Conservation (phyloP, 371 early-diverging fungal genomes). For the Sanchytrium tribonematis region DNA sequence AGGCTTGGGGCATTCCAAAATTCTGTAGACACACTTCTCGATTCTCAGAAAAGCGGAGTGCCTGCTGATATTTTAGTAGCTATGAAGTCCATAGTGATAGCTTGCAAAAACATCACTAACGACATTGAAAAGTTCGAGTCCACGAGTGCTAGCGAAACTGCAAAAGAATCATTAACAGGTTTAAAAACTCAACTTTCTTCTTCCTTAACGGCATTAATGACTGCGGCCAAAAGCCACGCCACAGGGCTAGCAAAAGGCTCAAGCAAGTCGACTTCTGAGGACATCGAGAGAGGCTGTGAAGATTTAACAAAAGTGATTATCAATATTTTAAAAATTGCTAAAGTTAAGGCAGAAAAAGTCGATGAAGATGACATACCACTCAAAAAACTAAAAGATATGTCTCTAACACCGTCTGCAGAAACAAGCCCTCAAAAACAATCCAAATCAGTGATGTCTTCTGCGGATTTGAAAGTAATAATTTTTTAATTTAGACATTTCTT, state of each 20-base stretch:
- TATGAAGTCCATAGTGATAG: constrained; percentile 48
- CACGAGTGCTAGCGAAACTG: background rate
- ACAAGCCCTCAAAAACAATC: constrained; percentile 1
- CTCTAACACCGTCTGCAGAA: background rate
- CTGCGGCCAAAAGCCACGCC: constrained; percentile 45
- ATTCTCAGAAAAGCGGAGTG: constrained; percentile 23
- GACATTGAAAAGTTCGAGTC: constrained; percentile 32
- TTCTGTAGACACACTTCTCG: constrained; percentile 47
- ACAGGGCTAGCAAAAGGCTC: constrained; percentile 36
- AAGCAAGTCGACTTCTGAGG: constrained; percentile 1
- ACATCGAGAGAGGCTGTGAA: background rate
- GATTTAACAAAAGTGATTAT: background rate
- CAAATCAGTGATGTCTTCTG: background rate
- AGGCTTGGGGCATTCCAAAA: constrained; percentile 39
- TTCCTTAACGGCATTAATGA: constrained; percentile 31
- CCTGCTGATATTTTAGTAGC: constrained; percentile 40
- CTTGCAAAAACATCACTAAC: constrained; percentile 49
- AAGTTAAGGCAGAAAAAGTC: constrained; percentile 41
- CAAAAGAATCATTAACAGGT: constrained; percentile 10
- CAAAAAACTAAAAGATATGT: constrained; percentile 23
- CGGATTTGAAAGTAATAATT: background rate
- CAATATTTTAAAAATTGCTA: constrained; percentile 30
- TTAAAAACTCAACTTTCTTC: constrained; percentile 24
- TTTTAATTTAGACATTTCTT: constrained; percentile 17
- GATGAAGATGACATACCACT: constrained; percentile 42